Evolutionary conservation across 495 filamentous ascomycete species (phyloP).

Genomic region (Chaetomium tenue): DNA sequence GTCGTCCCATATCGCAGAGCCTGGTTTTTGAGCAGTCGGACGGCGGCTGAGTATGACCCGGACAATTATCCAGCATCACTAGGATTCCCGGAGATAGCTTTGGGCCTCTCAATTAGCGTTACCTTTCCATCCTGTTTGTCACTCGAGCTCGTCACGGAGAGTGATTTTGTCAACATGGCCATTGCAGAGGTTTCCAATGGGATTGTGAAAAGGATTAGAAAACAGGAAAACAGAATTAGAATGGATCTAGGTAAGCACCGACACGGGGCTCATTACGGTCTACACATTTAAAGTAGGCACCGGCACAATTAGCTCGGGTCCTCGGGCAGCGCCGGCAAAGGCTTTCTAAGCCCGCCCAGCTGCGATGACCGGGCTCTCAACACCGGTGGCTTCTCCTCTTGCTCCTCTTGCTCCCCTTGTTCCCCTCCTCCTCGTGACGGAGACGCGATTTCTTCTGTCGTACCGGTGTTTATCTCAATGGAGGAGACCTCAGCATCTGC

Average conservation of each 20-base stretch:
- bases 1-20: conserved; percentile 31
- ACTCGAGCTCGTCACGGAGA: neutral
- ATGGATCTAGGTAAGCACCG: neutral
- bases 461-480: neutral
- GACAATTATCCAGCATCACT: conserved; percentile 21
- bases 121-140: conserved; percentile 2
- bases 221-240: no score
- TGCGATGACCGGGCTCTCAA: conserved; percentile 19
- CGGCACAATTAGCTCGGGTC: conserved; percentile 33
- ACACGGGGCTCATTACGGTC: neutral
- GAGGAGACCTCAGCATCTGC: neutral
- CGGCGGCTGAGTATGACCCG: conserved; percentile 14
- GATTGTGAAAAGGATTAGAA: neutral
- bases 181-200: neutral
- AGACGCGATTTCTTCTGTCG: neutral
- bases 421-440: neutral
- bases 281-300: neutral
- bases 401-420: neutral
- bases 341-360: conserved; percentile 40
- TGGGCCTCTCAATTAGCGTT: conserved; percentile 21
- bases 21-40: conserved; percentile 30
- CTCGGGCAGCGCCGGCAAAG: conserved; percentile 52
- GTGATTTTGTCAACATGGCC: neutral
- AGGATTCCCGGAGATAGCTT: conserved; percentile 18
- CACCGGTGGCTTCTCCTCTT: conserved; percentile 10